Evolutionary conservation across 2,329 filamentous ascomycete genomes (phyloP), one percentile per base, ranked within the genome.

Genomic region (Chaetothyriales sp.): DNA sequence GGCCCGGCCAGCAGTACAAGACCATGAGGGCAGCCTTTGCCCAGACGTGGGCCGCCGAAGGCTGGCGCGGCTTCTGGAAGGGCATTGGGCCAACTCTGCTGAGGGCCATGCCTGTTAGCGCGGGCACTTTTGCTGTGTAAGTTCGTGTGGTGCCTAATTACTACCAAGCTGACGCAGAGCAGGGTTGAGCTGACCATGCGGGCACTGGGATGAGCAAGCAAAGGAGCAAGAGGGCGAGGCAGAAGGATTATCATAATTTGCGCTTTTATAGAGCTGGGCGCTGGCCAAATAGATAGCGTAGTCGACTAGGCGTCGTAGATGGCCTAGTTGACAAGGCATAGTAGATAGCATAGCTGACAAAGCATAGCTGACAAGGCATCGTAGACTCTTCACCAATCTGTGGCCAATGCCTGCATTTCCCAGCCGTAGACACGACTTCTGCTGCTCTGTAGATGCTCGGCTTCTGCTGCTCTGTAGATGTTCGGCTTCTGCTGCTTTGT

Each of bases 71-170:
- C 0, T 97, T 98, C 74, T 97, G 89, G 89, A 94, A 86, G 74
- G 92, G 92, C 5, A 81, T 98, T 60, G 87, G 78, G 0, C 92
- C 92, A 45, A 97, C 92, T 28, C 69, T 97, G 66, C 69, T 95
- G 64, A 87, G 92, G 67, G 92, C 92, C 48, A 94, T 97, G 89
- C 92, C 92, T 7, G 92, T 98, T 47, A 92, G 86, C 67, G 92
- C 90, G 1, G 90, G 90, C n/a, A 98, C 92, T 1, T 98, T 98
- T 76, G 88, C 87, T 28, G 89, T 92, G 60, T 77, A 59, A 62
- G 61, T 56, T 52, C 15, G 25, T 40, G 13, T 8, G 5, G 9
- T 15, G 5, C 29, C 25, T 44, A 33, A 20, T 28, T 57, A 51
- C 18, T 33, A 33, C n/a, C 8, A 4, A 13, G 9, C 7, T 37